Evolutionary conservation across 345 rosid genomes (phyloP).

Genomic region (Eutrema yunnanense): DNA sequence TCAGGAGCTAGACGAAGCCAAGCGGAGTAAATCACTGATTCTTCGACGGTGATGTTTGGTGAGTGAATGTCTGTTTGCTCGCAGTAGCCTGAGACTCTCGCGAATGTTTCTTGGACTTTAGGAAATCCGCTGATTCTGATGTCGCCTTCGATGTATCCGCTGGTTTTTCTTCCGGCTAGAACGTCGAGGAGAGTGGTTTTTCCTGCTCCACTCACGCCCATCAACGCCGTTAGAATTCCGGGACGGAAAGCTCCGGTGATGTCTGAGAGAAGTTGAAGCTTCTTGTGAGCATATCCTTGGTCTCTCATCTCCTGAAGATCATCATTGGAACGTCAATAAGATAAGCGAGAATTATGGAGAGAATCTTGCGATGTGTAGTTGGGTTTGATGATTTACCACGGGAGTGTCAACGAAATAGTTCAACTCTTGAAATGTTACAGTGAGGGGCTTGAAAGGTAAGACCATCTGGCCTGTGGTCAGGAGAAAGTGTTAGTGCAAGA

Average conservation of each 20-base stretch:
- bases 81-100: slow-evolving; percentile 70
- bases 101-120: slow-evolving; percentile 72
- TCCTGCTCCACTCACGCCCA: slow-evolving; percentile 88
- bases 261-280: slow-evolving; percentile 52
- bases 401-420: slow-evolving; percentile 82
- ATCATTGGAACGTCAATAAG: neutral
- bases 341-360: neutral
- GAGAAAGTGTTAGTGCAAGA: neutral
- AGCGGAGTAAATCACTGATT: slow-evolving; percentile 69
- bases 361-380: neutral
- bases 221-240: slow-evolving; percentile 64
- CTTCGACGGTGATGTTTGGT: slow-evolving; percentile 66
- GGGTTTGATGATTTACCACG: slow-evolving; percentile 36
- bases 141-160: slow-evolving; percentile 64
- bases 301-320: slow-evolving; percentile 59
- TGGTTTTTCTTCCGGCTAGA: slow-evolving; percentile 52
- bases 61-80: slow-evolving; percentile 86
- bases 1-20: slow-evolving; percentile 74
- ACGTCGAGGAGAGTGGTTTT: slow-evolving; percentile 89
- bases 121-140: slow-evolving; percentile 69
- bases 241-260: slow-evolving; percentile 82
- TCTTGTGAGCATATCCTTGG: slow-evolving; percentile 53
- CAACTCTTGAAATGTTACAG: slow-evolving; percentile 61
- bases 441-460: slow-evolving; percentile 72
- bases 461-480: slow-evolving; percentile 40